These are phyloP conservation scores for Neopestalotiopsis clavispora DNA, from an alignment of 2,329 filamentous ascomycete genomes.

Conservation along the genomic window DNA sequence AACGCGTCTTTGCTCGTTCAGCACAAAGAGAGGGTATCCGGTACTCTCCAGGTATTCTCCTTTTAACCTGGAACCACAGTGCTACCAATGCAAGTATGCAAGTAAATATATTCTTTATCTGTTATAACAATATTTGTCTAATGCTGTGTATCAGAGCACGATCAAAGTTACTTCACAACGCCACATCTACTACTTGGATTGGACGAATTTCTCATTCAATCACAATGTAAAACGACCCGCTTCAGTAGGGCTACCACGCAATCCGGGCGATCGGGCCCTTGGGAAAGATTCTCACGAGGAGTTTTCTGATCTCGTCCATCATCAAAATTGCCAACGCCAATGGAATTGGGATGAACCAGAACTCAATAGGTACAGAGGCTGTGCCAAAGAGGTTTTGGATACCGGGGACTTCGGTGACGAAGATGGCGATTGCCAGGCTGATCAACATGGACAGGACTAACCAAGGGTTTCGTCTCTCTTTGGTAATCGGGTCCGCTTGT, in stretches of 20 bases:
- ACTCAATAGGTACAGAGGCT: conserved; percentile 54
- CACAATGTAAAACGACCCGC: too few species aligned
- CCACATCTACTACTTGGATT: too few species aligned
- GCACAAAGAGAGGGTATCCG: neutral
- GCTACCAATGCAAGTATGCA: too few species aligned
- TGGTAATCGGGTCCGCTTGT: conserved; percentile 53
- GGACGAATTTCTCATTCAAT: too few species aligned
- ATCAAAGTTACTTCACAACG: too few species aligned
- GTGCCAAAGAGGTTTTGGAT: conserved; percentile 55
- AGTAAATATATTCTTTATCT: too few species aligned
- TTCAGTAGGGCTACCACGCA: conserved; percentile 46
- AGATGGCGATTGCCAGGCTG: conserved; percentile 55
- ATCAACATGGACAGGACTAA: conserved; percentile 50
- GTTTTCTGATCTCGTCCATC: conserved; percentile 59
- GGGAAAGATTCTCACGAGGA: conserved; percentile 51
- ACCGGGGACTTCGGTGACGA: conserved; percentile 56
- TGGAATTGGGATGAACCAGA: conserved; percentile 56
- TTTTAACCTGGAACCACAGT: too few species aligned
- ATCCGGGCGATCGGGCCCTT: conserved; percentile 48
- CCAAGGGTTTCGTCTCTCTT: conserved; percentile 54
- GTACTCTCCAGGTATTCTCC: neutral
- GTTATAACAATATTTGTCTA: too few species aligned
- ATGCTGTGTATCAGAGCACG: too few species aligned
- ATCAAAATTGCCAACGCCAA: conserved; percentile 53
- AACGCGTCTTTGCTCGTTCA: neutral